These are phyloP conservation scores for Chaetomium globosum DNA, from an alignment of 2,329 filamentous ascomycete genomes.

Conservation along the genomic window DNA sequence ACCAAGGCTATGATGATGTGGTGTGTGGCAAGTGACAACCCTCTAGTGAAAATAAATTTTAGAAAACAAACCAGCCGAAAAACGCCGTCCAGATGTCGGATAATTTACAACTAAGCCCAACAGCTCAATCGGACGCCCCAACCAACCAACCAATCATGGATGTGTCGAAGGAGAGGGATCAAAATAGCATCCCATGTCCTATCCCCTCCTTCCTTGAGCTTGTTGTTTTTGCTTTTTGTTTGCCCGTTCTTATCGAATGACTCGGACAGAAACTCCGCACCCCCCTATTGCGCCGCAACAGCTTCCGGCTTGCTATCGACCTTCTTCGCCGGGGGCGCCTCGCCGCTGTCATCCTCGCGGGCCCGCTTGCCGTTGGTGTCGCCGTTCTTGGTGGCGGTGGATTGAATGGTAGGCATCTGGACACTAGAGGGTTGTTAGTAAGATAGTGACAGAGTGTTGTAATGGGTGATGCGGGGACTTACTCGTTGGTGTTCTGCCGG, in stretches of 20 bases:
- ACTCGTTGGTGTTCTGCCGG: conserved; percentile 41
- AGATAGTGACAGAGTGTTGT: background rate
- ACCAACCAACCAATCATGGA: background rate
- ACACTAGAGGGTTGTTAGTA: conserved; percentile 40
- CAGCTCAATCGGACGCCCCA: background rate
- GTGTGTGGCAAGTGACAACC: conserved; percentile 1
- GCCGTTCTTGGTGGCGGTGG: conserved; percentile 42
- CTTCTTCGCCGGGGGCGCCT: conserved; percentile 61
- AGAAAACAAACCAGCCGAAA: conserved; percentile 15
- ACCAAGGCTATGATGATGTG: background rate
- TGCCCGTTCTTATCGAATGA: background rate
- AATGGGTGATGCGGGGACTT: conserved; percentile 30
- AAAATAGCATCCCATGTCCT: background rate
- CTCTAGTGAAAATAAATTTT: conserved; percentile 11
- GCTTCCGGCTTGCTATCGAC: conserved; percentile 55
- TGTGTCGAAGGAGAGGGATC: background rate
- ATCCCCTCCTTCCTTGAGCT: background rate
- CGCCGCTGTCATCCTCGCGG: conserved; percentile 54
- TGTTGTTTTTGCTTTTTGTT: background rate
- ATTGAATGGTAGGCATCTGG: conserved; percentile 50
- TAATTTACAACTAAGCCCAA: conserved; percentile 22
- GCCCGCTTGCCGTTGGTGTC: conserved; percentile 56
- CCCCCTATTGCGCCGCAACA: conserved; percentile 30
- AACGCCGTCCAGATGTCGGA: conserved; percentile 25
- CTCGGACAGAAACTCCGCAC: background rate